phyloP scores from a whole-genome alignment of 352 stramenopile species.

The Phytophthora tubulina region DNA sequence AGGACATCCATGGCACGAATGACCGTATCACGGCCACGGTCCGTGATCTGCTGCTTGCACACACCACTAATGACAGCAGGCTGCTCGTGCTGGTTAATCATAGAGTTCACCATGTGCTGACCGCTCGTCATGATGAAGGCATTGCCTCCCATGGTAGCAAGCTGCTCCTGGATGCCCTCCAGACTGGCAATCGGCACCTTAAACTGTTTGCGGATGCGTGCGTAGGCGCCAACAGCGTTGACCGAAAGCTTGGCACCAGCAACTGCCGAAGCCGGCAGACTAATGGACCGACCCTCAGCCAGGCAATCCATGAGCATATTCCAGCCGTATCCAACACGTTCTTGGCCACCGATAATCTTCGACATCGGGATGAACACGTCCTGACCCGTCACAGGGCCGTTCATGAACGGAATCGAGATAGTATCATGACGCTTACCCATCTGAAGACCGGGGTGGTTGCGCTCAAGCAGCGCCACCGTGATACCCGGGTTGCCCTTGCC shows the following conservation, averaged over 20 bases:
- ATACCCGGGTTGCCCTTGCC: conserved; percentile 95
- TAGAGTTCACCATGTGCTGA: conserved; percentile 98
- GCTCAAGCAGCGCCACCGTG: conserved; percentile 96
- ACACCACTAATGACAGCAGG: conserved; percentile 98
- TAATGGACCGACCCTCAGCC: conserved; percentile 97
- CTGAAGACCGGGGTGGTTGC: conserved; percentile 93
- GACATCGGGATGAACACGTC: conserved; percentile 99
- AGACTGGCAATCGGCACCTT: conserved; percentile 98
- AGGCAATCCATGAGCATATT: conserved; percentile 99
- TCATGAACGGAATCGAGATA: conserved; percentile 97
- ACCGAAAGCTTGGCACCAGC: conserved; percentile 92
- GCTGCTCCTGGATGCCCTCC: conserved; percentile 97
- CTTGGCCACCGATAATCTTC: conserved; percentile 97
- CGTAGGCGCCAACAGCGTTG: conserved; percentile 96
- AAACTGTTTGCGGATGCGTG: conserved; percentile 98
- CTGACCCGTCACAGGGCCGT: conserved; percentile 96
- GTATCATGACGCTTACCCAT: conserved; percentile 98
- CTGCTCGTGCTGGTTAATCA: conserved; percentile 99
- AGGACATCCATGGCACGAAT: conserved; percentile 98
- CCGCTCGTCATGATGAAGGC: conserved; percentile 96
- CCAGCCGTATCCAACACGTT: conserved; percentile 97
- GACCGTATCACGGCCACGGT: conserved; percentile 95
- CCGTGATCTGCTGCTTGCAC: conserved; percentile 99
- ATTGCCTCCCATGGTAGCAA: conserved; percentile 94
- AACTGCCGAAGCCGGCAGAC: conserved; percentile 95